Evolutionary conservation across 805 yeast species (phyloP).

Genomic region (Candida nitratophila): DNA sequence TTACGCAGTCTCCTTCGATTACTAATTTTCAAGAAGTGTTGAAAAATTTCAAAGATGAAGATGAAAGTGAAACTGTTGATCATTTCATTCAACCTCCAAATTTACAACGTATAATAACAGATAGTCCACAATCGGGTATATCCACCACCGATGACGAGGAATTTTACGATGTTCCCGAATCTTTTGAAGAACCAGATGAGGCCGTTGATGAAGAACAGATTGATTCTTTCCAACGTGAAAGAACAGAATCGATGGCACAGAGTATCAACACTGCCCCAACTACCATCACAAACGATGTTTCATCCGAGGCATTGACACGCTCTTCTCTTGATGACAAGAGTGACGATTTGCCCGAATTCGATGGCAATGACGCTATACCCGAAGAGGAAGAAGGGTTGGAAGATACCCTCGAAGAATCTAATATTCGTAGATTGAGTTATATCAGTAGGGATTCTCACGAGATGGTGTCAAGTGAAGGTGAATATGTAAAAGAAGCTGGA

Average conservation of each 20-base stretch:
- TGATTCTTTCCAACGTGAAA: not conserved
- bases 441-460: not conserved
- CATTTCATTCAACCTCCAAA: not conserved
- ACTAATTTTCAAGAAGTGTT: not conserved
- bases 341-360: too few relatives aligned
- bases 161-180: not conserved
- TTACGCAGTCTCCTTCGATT: not conserved
- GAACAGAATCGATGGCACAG: too few relatives aligned
- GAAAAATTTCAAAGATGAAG: not conserved
- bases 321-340: too few relatives aligned
- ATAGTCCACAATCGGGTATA: not conserved
- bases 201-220: too few relatives aligned
- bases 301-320: too few relatives aligned
- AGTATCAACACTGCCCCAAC: too few relatives aligned
- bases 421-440: not conserved
- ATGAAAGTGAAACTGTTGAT: not conserved
- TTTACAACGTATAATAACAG: too few relatives aligned
- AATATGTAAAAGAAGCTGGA: not conserved
- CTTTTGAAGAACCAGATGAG: not conserved
- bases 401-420: too few relatives aligned
- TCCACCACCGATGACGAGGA: not conserved
- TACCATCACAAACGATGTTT: too few relatives aligned
- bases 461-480: not conserved
- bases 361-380: too few relatives aligned
- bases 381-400: too few relatives aligned